phyloP scores from a whole-genome alignment of 495 filamentous ascomycete genomes.

The Aspergillus olivimuriae region DNA sequence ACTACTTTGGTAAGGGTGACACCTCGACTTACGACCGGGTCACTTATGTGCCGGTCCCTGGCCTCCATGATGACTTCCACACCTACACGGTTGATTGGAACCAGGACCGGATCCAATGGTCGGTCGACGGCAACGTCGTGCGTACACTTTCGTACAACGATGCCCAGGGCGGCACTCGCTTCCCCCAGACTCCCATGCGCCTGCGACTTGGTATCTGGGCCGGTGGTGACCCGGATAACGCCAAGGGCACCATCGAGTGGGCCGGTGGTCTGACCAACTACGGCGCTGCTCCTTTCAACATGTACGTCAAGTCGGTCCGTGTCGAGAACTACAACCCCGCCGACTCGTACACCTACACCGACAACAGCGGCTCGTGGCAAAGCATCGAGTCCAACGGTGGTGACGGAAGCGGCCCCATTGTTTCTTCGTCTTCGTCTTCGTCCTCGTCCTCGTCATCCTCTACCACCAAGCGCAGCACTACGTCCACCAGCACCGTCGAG shows the following conservation, averaged over 20 bases:
- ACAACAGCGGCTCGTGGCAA: slow-evolving; percentile 27
- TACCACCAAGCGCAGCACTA: slow-evolving; percentile 2
- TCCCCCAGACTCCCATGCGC: slow-evolving; percentile 86
- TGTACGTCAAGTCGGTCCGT: slow-evolving; percentile 53
- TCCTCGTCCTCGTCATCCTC: slow-evolving; percentile 6
- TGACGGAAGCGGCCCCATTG: slow-evolving; percentile 3
- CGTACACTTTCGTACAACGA: slow-evolving; percentile 58
- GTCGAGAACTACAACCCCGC: slow-evolving; percentile 34
- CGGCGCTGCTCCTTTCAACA: slow-evolving; percentile 58
- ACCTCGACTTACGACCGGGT: slow-evolving; percentile 73
- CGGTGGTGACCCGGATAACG: slow-evolving; percentile 66
- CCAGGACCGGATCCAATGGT: slow-evolving; percentile 64
- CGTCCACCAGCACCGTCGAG: slow-evolving; percentile 4
- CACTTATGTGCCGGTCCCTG: slow-evolving; percentile 45
- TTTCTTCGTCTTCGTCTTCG: slow-evolving; percentile 4
- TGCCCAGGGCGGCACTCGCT: slow-evolving; percentile 62
- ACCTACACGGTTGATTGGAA: slow-evolving; percentile 89
- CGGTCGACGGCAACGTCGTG: slow-evolving; percentile 65
- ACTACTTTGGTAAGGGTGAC: slow-evolving; percentile 93
- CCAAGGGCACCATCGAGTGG: slow-evolving; percentile 56
- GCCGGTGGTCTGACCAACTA: slow-evolving; percentile 69
- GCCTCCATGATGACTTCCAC: slow-evolving; percentile 64
- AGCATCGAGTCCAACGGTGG: slow-evolving; percentile 28
- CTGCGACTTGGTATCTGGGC: slow-evolving; percentile 79
- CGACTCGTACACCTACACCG: slow-evolving; percentile 28